Evolutionary conservation across 139 green algal species (phyloP).

Genomic region (Auxenochlorella pyrenoidosa): DNA sequence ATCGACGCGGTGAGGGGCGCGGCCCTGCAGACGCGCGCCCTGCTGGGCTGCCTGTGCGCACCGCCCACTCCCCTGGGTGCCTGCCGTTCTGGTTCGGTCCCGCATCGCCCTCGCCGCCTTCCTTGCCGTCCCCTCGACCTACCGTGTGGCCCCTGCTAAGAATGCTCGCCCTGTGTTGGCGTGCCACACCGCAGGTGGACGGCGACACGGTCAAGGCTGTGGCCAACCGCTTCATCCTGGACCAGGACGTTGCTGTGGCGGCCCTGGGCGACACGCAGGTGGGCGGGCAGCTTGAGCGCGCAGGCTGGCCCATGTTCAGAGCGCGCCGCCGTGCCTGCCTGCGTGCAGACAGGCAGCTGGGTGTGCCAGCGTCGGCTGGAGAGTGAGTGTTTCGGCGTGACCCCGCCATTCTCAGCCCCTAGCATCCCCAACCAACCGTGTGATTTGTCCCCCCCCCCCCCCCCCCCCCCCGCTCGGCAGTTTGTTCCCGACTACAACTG

Average conservation of each 20-base stretch:
- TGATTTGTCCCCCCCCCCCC: neutral
- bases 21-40: neutral
- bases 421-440: no score
- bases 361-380: neutral
- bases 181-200: conserved; percentile 38
- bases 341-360: no score
- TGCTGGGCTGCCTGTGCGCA: no score
- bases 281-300: neutral
- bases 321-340: no score
- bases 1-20: conserved; percentile 90
- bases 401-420: neutral
- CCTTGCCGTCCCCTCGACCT: no score
- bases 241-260: conserved; percentile 91
- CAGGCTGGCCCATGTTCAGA: no score
- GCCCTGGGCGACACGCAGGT: conserved; percentile 88
- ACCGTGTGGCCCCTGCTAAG: no score
- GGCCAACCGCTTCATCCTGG: conserved; percentile 91
- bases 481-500: conserved; percentile 97
- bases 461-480: neutral
- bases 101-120: no score
- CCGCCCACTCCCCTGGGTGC: no score
- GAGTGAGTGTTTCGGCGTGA: no score
- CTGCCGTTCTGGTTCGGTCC: no score
- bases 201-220: conserved; percentile 85
- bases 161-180: neutral